phyloP scores from a whole-genome alignment of 2,329 filamentous ascomycete genomes.

The Claviceps monticola region DNA sequence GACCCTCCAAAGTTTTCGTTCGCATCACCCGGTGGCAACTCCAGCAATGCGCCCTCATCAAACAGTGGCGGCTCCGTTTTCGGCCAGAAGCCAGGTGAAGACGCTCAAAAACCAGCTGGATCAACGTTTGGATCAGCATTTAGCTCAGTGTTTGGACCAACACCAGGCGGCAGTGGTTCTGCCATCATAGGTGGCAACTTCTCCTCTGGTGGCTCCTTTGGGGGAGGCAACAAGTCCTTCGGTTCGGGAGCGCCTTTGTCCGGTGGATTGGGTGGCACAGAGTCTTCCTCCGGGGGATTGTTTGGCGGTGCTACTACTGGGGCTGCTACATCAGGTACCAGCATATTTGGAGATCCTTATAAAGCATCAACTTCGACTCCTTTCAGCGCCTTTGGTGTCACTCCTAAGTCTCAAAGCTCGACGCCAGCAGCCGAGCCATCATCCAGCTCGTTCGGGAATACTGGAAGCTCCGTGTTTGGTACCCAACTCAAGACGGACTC shows the following conservation, averaged over 20 bases:
- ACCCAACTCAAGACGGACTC: slow-evolving; percentile 6
- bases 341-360: slow-evolving; percentile 12
- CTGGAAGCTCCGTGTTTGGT: slow-evolving; percentile 18
- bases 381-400: slow-evolving; percentile 7
- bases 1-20: slow-evolving; percentile 28
- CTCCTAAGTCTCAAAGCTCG: slow-evolving; percentile 9
- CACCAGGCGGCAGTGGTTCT: too few relatives aligned
- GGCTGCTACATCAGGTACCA: slow-evolving; percentile 14
- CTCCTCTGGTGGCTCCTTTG: slow-evolving; percentile 9
- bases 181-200: too few relatives aligned
- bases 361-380: slow-evolving; percentile 4
- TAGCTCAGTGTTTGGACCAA: too few relatives aligned
- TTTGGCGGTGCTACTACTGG: slow-evolving; percentile 4
- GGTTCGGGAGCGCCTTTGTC: slow-evolving; percentile 8
- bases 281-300: slow-evolving; percentile 5
- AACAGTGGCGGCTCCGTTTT: slow-evolving; percentile 17
- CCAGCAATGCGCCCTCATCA: slow-evolving; percentile 16
- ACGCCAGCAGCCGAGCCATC: slow-evolving; percentile 14
- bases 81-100: slow-evolving; percentile 14
- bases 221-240: slow-evolving; percentile 2
- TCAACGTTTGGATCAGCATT: slow-evolving; percentile 11
- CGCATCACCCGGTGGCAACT: slow-evolving; percentile 15
- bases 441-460: slow-evolving; percentile 17
- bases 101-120: slow-evolving; percentile 17
- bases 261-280: slow-evolving; percentile 7